Percentiles rank a stretch among this genome's conserved stretches.
phyloP scores from a whole-genome alignment of 768 basidiomycete species.

The Phylloporus sp. region DNA sequence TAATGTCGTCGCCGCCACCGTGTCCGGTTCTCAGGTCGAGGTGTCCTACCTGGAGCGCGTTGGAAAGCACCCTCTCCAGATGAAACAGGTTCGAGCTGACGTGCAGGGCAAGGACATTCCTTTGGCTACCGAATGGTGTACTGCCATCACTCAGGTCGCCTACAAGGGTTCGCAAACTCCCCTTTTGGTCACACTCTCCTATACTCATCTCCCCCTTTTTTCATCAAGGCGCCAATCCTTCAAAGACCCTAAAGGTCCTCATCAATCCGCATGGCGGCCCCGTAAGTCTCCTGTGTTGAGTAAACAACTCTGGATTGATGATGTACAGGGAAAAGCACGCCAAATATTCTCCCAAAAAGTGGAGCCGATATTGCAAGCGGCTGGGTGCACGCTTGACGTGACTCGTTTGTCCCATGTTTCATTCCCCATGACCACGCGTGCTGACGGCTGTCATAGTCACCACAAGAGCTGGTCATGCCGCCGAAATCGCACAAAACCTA shows the following conservation, averaged over 20 bases:
- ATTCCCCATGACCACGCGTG: not conserved
- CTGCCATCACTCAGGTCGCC: slow-evolving; percentile 48
- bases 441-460: slow-evolving; percentile 47
- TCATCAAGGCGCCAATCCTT: slow-evolving; percentile 46
- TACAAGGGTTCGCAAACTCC: slow-evolving; percentile 48
- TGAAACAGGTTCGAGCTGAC: slow-evolving; percentile 39
- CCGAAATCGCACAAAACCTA: slow-evolving; percentile 56
- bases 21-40: slow-evolving; percentile 37
- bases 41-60: slow-evolving; percentile 50
- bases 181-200: not conserved
- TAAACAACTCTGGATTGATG: slow-evolving; percentile 1
- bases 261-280: slow-evolving; percentile 81
- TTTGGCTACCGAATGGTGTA: slow-evolving; percentile 48
- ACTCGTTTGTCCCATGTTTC: slow-evolving; percentile 45
- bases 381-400: slow-evolving; percentile 59
- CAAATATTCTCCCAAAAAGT: slow-evolving; percentile 53
- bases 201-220: slow-evolving; percentile 1
- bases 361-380: slow-evolving; percentile 68
- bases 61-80: slow-evolving; percentile 39
- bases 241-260: slow-evolving; percentile 59
- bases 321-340: slow-evolving; percentile 55
- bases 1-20: slow-evolving; percentile 54
- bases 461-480: slow-evolving; percentile 58
- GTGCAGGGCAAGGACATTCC: slow-evolving; percentile 34
- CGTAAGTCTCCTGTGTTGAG: slow-evolving; percentile 38